Evolutionary conservation across 2,329 filamentous ascomycete genomes (phyloP).

Genomic region (Fusarium oligoseptatum): DNA sequence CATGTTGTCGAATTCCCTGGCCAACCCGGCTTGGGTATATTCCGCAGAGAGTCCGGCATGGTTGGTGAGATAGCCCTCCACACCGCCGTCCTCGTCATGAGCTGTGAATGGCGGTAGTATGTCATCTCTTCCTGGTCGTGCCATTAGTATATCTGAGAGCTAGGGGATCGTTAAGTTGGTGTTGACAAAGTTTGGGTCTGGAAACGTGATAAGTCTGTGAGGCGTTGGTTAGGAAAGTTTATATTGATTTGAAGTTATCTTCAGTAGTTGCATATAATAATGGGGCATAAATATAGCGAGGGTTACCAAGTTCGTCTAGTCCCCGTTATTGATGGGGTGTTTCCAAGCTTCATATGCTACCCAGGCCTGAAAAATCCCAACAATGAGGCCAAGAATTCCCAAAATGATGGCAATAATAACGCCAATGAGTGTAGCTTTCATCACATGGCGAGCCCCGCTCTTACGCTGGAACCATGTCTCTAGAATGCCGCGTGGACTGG

Average conservation of each 20-base stretch:
- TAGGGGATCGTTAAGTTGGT: too few relatives aligned
- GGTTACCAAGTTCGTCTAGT: too few relatives aligned
- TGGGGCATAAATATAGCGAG: neutral
- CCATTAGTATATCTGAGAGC: neutral
- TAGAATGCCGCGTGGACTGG: neutral
- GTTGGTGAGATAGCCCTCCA: neutral
- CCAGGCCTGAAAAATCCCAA: neutral
- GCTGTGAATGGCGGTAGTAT: neutral
- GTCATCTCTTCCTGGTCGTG: accelerated
- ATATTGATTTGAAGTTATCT: neutral
- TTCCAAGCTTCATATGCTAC: neutral
- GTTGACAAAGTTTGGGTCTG: neutral
- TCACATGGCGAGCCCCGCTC: neutral
- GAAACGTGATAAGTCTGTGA: neutral
- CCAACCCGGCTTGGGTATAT: neutral
- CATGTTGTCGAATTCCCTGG: neutral
- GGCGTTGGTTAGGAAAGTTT: neutral
- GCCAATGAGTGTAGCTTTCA: neutral
- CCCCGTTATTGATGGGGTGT: neutral
- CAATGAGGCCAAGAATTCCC: neutral
- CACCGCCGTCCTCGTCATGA: neutral
- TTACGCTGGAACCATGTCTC: neutral
- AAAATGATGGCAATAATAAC: neutral
- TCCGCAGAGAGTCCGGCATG: neutral
- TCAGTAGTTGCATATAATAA: neutral